Base-by-base conservation (phyloP, 2,329 filamentous ascomycete genomes). In the Fusarium bulbicola region DNA sequence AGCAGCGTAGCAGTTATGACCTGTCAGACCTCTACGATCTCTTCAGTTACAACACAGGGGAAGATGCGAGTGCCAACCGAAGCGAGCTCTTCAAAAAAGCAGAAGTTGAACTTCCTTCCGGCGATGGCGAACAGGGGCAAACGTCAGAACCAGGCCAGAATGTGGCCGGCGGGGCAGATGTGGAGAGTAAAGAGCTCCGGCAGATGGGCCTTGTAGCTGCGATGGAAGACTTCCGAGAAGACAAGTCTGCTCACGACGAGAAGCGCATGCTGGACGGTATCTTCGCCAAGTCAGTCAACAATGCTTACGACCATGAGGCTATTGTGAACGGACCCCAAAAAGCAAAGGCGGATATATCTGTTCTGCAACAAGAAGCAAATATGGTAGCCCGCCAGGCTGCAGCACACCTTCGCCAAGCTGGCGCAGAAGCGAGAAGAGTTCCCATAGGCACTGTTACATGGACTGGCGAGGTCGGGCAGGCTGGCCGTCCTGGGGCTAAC, bases 231-330 rank as follows among this genome's bases (percentile, higher is more conserved):
- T 93, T 89, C 76, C 85, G 88, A 43, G 87, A 87, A 32, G 86
- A 88, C 37, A 81, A 85, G 50, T 84, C 86, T 14, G 81, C 83
- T 3, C 75, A 86, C 15, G 88, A 91, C 46, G 93, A 95, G 79
- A 91, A 91, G 60, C 92, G 94, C 49, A 90, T 98, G 73, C 92
- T 98, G 85, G 92, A 95, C 71, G 93, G 93, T 58, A 94, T 99
- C 61, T 97, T 98, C 79, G 92, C 95, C 3, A 91, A 92, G 45
- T 93, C 94, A 6, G 93, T 98, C 3, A 95, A 97, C 77, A 95
- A 93, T n/a, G 94, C 95, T 0, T 89, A 98, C 49, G 94, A 98
- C 77, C 96, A 99, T 79, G 96, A 98, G 74, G 90, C 94, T 59
- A 97, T 98, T 77, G 89, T 98, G 76, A 93, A 92, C 74, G 92